Evolutionary conservation across 2,329 filamentous ascomycete genomes (phyloP).

Genomic region (Fusarium sp.): DNA sequence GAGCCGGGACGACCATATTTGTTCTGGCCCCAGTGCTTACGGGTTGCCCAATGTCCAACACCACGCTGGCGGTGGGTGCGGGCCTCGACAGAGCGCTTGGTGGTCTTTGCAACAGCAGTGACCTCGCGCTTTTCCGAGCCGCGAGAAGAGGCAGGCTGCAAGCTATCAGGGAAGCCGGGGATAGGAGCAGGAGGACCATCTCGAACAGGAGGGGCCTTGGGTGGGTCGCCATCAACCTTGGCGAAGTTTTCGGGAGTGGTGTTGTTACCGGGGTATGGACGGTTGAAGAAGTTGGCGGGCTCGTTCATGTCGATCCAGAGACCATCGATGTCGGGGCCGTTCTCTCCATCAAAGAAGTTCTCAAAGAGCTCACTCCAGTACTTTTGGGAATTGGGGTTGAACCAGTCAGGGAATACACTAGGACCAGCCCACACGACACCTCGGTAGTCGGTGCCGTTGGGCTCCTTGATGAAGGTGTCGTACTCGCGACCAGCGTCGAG

Average conservation of each 20-base stretch:
- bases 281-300: conserved; percentile 51
- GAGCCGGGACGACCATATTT: conserved; percentile 10
- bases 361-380: conserved; percentile 79
- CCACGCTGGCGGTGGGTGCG: conserved; percentile 11
- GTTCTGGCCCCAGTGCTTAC: conserved; percentile 32
- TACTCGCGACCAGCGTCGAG: conserved; percentile 55
- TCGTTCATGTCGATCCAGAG: conserved; percentile 80
- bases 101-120: not conserved
- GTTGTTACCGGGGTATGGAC: conserved; percentile 55
- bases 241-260: conserved; percentile 52
- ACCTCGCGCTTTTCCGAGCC: conserved; percentile 1
- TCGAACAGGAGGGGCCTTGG: conserved; percentile 71
- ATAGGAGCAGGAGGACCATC: conserved; percentile 47
- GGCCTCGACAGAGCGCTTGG: not conserved
- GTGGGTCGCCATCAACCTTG: conserved; percentile 62
- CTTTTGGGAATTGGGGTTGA: conserved; percentile 69
- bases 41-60: conserved; percentile 28
- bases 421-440: conserved; percentile 85
- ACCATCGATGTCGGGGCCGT: conserved; percentile 79
- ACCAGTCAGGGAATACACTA: conserved; percentile 82
- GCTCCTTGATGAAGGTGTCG: conserved; percentile 61
- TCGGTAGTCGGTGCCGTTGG: conserved; percentile 66
- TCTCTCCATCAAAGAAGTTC: conserved; percentile 71
- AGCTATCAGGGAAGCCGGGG: conserved; percentile 44
- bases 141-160: conserved; percentile 35